Evolutionary conservation across 305 asterid genomes (phyloP).

Genomic region (Nicotiana rustica): DNA sequence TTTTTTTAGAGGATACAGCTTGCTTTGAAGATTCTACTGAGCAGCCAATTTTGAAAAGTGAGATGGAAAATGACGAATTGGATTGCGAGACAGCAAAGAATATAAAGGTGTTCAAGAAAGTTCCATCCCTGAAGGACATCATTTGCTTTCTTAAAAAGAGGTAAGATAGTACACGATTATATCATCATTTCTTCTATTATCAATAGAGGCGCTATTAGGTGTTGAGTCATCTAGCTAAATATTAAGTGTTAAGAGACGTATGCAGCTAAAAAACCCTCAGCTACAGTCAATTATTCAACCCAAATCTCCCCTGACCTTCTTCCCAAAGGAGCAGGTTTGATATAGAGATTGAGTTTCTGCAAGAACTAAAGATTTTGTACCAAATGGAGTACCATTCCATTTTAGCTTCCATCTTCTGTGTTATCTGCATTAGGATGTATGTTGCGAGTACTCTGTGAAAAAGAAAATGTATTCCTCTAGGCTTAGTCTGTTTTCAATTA

Average conservation of each 20-base stretch:
- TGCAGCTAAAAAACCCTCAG: neutral
- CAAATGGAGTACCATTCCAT: neutral
- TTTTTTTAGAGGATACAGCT: conserved; percentile 54
- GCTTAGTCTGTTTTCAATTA: neutral
- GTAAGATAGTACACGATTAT: conserved; percentile 38
- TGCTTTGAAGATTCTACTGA: conserved; percentile 38
- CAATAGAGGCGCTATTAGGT: neutral
- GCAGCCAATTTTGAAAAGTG: conserved; percentile 54
- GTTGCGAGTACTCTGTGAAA: neutral
- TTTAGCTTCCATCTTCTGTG: neutral
- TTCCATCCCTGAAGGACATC: conserved; percentile 56
- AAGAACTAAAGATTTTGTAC: neutral
- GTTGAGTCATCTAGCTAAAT: neutral
- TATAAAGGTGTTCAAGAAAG: conserved; percentile 47
- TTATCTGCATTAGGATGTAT: neutral
- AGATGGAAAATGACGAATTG: conserved; percentile 33
- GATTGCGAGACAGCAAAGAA: conserved; percentile 35
- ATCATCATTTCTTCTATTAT: neutral
- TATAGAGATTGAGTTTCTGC: neutral
- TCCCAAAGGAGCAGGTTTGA: neutral
- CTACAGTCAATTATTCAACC: neutral
- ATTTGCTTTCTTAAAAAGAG: conserved; percentile 60
- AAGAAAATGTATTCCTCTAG: neutral
- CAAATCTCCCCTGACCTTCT: neutral
- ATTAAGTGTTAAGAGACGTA: neutral